A percentile compares a stretch with the other conserved stretches of the same genome.
Evolutionary conservation across 495 filamentous ascomycete species (phyloP).

Genomic region (Ascodesmis nigricans): DNA sequence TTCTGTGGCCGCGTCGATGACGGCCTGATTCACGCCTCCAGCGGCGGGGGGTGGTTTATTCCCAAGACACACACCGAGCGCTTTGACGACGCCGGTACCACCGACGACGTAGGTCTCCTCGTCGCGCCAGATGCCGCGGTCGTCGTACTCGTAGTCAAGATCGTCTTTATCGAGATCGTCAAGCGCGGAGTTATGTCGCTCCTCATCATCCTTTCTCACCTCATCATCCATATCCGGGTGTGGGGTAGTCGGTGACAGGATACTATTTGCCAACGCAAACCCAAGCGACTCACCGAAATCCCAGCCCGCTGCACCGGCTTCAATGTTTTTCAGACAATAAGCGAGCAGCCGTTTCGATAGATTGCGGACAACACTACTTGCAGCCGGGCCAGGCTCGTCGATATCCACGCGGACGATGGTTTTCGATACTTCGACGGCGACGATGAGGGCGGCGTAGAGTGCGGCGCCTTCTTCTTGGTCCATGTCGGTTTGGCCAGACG

Average conservation of each 20-base stretch:
- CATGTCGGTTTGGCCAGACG: constrained; percentile 29
- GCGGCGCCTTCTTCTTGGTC: constrained; percentile 83
- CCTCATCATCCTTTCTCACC: too few species aligned
- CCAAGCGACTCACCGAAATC: too few species aligned
- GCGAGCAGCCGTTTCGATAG: constrained; percentile 83
- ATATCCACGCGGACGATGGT: constrained; percentile 79
- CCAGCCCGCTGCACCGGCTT: constrained; percentile 23
- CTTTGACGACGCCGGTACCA: constrained; percentile 80
- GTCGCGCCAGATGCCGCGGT: constrained; percentile 49
- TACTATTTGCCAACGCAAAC: constrained; percentile 16
- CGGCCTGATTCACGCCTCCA: not conserved
- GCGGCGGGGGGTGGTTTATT: constrained; percentile 30
- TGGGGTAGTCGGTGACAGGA: not conserved
- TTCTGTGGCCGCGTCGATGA: too few species aligned
- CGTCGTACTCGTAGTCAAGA: constrained; percentile 30
- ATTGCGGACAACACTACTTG: constrained; percentile 74
- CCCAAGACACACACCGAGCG: constrained; percentile 60
- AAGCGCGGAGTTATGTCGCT: not conserved
- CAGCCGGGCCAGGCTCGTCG: constrained; percentile 56
- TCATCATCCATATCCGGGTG: too few species aligned
- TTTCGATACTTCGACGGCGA: constrained; percentile 62
- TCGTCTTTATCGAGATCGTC: constrained; percentile 34
- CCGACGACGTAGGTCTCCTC: constrained; percentile 92
- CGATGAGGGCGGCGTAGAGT: constrained; percentile 75
- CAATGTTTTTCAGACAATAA: constrained; percentile 80